phyloP scores from a whole-genome alignment of 371 early-diverging fungal genomes.

The Umbelopsis sp. region DNA sequence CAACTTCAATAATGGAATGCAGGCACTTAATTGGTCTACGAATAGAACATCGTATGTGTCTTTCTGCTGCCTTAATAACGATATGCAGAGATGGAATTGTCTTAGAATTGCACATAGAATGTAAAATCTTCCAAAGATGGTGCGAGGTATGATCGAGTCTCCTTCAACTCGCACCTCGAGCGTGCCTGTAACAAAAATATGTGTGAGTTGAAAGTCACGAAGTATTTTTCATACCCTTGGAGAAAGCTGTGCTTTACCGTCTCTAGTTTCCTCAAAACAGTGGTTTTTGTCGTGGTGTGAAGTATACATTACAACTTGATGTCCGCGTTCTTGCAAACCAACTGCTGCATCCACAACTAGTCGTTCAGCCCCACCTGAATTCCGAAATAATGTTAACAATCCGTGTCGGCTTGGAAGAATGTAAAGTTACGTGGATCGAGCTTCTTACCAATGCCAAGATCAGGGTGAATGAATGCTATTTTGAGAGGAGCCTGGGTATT shows the following conservation, averaged over 20 bases:
- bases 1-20: slow-evolving; percentile 79
- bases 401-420: no score
- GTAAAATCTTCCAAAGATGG: slow-evolving; percentile 69
- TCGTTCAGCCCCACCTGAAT: slow-evolving; percentile 91
- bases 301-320: slow-evolving; percentile 83
- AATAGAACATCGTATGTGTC: slow-evolving; percentile 77
- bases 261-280: slow-evolving; percentile 91
- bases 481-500: slow-evolving; percentile 20
- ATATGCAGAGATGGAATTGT: slow-evolving; percentile 67
- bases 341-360: slow-evolving; percentile 94
- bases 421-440: neutral
- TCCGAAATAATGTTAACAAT: no score
- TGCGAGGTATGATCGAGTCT: slow-evolving; percentile 70
- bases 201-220: neutral
- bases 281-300: slow-evolving; percentile 88
- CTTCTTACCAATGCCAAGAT: slow-evolving; percentile 81
- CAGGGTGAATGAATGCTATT: slow-evolving; percentile 89
- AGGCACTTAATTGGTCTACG: slow-evolving; percentile 89
- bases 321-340: slow-evolving; percentile 79
- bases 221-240: neutral
- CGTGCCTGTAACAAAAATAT: slow-evolving; percentile 55
- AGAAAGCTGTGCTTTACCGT: slow-evolving; percentile 55
- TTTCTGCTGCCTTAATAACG: slow-evolving; percentile 44
- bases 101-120: slow-evolving; percentile 86
- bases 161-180: slow-evolving; percentile 76